Base-by-base conservation (phyloP, 208 protist species). In the Trypanosoma melophagium region DNA sequence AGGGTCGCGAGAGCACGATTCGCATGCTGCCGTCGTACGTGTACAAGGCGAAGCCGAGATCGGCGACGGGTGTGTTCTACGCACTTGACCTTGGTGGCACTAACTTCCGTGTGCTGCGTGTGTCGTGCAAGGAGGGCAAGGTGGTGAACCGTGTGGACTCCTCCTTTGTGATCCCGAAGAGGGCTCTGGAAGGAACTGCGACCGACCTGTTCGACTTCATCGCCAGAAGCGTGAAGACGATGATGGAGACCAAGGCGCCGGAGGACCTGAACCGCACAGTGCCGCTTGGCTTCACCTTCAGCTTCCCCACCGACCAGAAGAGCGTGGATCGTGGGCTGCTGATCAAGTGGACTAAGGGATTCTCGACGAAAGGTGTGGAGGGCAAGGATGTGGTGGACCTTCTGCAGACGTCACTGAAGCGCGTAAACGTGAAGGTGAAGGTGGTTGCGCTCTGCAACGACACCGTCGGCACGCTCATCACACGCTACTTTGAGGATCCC, bases 321-420 rank as follows among this genome's bases (percentile, higher is more conserved):
- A 51, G 63, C 22, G 78, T 97, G 44, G 79, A 86, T 69, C 65
- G 63, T 38, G 92, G 90, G 13, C n/a, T 75, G 65, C 86, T 97
- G 54, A 90, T 96, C 67, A 84, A 82, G 56, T 97, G 92, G 92
- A 97, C 90, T 3, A 97, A 97, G 78, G 90, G 89, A 67, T 97
- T 97, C 80, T 81, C 71, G 35, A 92, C 94, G 8, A 80, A 86
- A 61, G 84, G 86, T 51, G 87, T 94, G 50, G 88, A 89, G 60
- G 94, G 94, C 59, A 53, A 89, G 49, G 92, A 97, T 58, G 92
- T 97, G 47, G 90, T 93, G 53, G 74, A 81, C 35, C 85, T 97
- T 28, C 86, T 97, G 57, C 87, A 92, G 66, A 76, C 42, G 41
- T 80, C 87, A n/a, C 77, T 94, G 60, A 35, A 78, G 40, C 70